Conservation (phyloP, 1,284 basidiomycete species). For the Hemileia vastatrix region DNA sequence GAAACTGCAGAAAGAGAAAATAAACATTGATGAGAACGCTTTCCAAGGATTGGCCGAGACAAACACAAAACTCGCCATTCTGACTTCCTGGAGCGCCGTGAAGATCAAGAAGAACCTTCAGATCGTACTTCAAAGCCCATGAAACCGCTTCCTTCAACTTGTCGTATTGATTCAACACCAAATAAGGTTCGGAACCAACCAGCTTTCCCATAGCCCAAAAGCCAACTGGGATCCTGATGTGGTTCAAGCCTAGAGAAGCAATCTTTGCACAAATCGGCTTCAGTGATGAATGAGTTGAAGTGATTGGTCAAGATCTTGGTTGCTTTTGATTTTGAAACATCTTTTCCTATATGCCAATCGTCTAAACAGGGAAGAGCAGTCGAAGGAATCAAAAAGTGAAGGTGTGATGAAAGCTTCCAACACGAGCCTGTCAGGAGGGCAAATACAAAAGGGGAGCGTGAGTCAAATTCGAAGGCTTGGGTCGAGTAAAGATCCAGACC, state of each 20-base stretch:
- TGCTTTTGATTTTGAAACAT: slow-evolving; percentile 26
- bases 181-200: slow-evolving; percentile 29
- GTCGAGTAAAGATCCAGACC: too few relatives aligned
- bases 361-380: too few relatives aligned
- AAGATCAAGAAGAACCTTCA: slow-evolving; percentile 39
- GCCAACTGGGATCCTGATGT: slow-evolving; percentile 39
- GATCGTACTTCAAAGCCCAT: slow-evolving; percentile 35
- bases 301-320: slow-evolving; percentile 32
- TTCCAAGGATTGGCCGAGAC: not conserved
- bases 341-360: too few relatives aligned
- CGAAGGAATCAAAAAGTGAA: too few relatives aligned
- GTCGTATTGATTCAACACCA: slow-evolving; percentile 36
- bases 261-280: slow-evolving; percentile 36
- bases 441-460: too few relatives aligned
- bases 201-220: slow-evolving; percentile 41
- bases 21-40: not conserved
- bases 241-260: slow-evolving; percentile 25
- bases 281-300: slow-evolving; percentile 33
- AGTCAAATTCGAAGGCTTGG: too few relatives aligned
- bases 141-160: slow-evolving; percentile 34
- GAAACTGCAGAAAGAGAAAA: not conserved
- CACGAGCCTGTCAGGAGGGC: too few relatives aligned
- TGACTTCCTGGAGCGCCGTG: too few relatives aligned
- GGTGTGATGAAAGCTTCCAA: too few relatives aligned
- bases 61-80: slow-evolving; percentile 25